These are phyloP conservation scores for Monilinia fructigena DNA, from an alignment of 2,329 filamentous ascomycete genomes.

Conservation along the genomic window DNA sequence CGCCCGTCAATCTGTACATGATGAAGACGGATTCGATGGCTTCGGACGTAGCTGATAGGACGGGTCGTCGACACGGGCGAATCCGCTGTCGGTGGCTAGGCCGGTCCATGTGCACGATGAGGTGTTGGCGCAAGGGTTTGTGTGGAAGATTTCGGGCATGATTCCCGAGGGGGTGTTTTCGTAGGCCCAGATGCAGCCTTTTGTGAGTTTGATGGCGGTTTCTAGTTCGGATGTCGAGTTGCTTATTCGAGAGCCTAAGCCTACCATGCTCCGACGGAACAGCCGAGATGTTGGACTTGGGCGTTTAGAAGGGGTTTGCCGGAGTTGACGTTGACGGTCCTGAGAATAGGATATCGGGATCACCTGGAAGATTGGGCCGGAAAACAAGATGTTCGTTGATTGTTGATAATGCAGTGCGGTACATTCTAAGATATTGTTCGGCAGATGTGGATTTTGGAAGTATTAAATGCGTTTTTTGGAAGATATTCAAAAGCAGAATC, in stretches of 20 bases:
- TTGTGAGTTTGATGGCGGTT: conserved; percentile 54
- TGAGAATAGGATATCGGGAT: conserved; percentile 48
- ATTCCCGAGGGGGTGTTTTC: conserved; percentile 54
- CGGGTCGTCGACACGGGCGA: conserved; percentile 22
- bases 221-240: conserved; percentile 51
- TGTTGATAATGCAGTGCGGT: conserved; percentile 45
- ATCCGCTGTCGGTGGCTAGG: conserved; percentile 5
- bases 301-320: conserved; percentile 17
- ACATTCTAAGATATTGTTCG: conserved; percentile 43
- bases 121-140: conserved; percentile 25
- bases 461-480: conserved; percentile 51
- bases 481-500: conserved; percentile 65
- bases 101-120: conserved; percentile 29
- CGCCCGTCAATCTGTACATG: conserved; percentile 44
- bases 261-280: conserved; percentile 68
- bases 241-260: conserved; percentile 61
- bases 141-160: conserved; percentile 58
- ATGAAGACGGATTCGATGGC: conserved; percentile 68
- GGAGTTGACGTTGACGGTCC: conserved; percentile 41
- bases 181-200: conserved; percentile 63
- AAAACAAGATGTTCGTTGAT: conserved; percentile 47
- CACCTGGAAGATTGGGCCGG: conserved; percentile 45
- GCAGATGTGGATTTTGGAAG: conserved; percentile 34
- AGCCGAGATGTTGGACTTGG: conserved; percentile 60
- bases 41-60: conserved; percentile 57